Base-by-base conservation (phyloP, 2,329 filamentous ascomycete genomes). In the Periconia digitata region DNA sequence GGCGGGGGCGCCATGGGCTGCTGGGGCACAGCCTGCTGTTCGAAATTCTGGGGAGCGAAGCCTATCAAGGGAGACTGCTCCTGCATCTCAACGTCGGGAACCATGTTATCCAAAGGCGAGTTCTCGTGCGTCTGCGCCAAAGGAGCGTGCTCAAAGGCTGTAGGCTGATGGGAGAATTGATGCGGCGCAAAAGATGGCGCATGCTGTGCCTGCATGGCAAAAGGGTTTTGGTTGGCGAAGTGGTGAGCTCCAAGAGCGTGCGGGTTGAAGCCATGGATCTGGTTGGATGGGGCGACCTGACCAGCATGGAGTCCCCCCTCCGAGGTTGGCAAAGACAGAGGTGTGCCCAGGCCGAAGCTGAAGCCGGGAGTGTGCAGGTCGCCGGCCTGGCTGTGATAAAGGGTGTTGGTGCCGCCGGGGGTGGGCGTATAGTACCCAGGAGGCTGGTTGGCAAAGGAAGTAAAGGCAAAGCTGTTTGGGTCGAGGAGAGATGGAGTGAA, bases 401-500 rank as follows among this genome's bases (percentile, higher is more conserved):
- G 74, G 16, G 88, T 87, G 65, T 87, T 90, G 54, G 85, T 87
- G 39, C 87, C 88, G 54, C 88, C 89, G 2, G 90, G 88, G 1
- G 90, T 95, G 2, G 92, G 89, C 7, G 90, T 92, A 72, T 95
- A 96, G 72, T 94, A 94, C 13, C 86, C 89, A 15, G 88, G 83
- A 39, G 87, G 83, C 55, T 92, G 88, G 71, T 89, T 90, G 55
- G 87, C 85, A 64, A 95, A 92, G 47, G 81, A 80, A 50, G 84
- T 80, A 72, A 96, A 96, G 20, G 85, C 83, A 69, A 90, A 90
- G 23, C 89, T 88, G 69, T 87, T 90, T 16, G 90, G 85, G 66
- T 97, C 92, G 66, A 97, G 81, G 48, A 95, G 78, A 18, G 91
- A 94, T 3, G 92, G 90, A 2, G 92, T 95, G 64, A 96, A 91